Conservation (phyloP, 805 yeast species). For the Zygotorulaspora florentina region DNA sequence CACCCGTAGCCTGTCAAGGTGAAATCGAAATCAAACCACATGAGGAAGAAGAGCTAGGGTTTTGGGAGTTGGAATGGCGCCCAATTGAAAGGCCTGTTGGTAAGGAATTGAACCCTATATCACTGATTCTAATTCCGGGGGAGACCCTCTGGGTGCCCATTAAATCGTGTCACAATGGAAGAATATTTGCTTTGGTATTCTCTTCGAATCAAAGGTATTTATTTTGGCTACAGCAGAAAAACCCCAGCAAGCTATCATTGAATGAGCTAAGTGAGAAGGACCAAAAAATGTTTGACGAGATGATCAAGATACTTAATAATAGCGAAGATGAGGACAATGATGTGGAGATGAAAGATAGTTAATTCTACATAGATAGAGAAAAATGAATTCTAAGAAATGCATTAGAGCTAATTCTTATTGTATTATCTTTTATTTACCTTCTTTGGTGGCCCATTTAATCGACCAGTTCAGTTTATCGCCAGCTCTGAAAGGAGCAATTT, state of each 20-base stretch:
- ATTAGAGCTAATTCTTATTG: too few relatives aligned
- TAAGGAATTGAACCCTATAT: slow-evolving; percentile 28
- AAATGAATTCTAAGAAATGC: background rate
- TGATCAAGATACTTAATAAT: slow-evolving; percentile 45
- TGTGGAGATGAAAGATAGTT: slow-evolving; percentile 19
- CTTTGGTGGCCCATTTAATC: slow-evolving; percentile 56
- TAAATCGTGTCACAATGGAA: slow-evolving; percentile 65
- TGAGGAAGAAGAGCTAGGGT: slow-evolving; percentile 33
- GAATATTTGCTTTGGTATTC: slow-evolving; percentile 68
- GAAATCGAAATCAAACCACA: slow-evolving; percentile 30
- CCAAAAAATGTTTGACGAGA: slow-evolving; percentile 44
- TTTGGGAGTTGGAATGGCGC: slow-evolving; percentile 35
- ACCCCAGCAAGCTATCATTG: slow-evolving; percentile 46
- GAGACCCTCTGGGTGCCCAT: slow-evolving; percentile 75
- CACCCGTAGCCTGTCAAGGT: slow-evolving; percentile 58
- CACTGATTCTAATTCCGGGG: slow-evolving; percentile 71
- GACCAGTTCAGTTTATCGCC: slow-evolving; percentile 72
- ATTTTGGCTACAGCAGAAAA: slow-evolving; percentile 73
- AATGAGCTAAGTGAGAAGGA: slow-evolving; percentile 56
- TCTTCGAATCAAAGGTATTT: slow-evolving; percentile 55
- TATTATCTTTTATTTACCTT: background rate
- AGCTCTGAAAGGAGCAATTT: slow-evolving; percentile 81
- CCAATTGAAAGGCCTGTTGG: slow-evolving; percentile 30
- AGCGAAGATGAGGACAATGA: slow-evolving; percentile 21
- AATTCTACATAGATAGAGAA: background rate